These are phyloP conservation scores for Talaromyces verruculosus DNA, from an alignment of 2,329 filamentous ascomycete species.

Conservation along the genomic window DNA sequence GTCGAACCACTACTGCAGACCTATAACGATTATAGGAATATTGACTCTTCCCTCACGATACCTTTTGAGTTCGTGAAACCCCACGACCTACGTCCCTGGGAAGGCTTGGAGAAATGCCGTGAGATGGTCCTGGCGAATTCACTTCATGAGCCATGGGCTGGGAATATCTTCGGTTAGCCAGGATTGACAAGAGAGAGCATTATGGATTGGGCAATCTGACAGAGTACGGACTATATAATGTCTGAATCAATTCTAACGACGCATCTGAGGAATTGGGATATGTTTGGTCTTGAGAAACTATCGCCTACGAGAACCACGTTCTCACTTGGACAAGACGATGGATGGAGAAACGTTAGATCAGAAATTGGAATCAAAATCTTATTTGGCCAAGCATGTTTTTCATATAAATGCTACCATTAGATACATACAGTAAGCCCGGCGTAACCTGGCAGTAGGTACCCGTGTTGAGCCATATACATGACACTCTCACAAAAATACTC, in stretches of 20 bases:
- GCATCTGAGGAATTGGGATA: background rate
- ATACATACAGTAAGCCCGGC: background rate
- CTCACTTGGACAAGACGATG: background rate
- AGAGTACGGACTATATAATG: background rate
- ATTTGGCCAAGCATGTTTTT: background rate
- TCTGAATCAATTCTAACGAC: background rate
- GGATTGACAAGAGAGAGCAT: background rate
- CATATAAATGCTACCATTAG: background rate
- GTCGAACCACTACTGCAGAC: background rate
- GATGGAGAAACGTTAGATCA: background rate
- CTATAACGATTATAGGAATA: background rate
- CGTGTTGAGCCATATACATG: background rate
- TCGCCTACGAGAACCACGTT: background rate
- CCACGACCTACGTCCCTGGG: background rate
- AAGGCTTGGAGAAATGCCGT: background rate
- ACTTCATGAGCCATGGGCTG: background rate
- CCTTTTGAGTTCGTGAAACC: background rate
- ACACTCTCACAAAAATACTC: background rate
- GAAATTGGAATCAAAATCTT: background rate
- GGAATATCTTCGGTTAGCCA: background rate
- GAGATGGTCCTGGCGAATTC: background rate
- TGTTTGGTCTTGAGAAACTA: background rate
- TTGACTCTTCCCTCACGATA: background rate
- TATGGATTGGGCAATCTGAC: background rate
- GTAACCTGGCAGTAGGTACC: background rate